Base-by-base conservation (phyloP, 345 rosid genomes). In the Populus deltoides region DNA sequence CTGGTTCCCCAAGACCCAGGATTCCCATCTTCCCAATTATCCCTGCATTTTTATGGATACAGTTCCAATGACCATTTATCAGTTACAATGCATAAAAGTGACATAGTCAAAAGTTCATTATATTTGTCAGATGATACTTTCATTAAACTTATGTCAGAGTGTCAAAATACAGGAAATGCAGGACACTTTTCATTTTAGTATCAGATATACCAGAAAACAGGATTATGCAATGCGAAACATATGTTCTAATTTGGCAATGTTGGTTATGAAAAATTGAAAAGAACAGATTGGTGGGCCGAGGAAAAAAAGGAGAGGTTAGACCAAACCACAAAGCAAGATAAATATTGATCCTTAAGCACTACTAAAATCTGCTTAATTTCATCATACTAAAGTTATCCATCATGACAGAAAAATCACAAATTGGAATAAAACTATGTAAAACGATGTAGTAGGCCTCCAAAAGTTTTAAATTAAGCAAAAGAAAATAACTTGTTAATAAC, bases 11-110 rank as follows among this genome's bases (percentile, higher is more conserved):
- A 94, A 43, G 98, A 88, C 35, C 71, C 98, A 27, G 97, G 99
- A 79, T 95, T 95, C 35, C 91, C 96, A n/a, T 92, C 99, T 86
- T 95, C 99, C 93, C 97, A 92, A 72, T 90, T 91, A 82, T 92
- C 97, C 90, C 97, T 95, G 70, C 66, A 79, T 80, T 77, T n/a
- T 76, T 65, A 1, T 63, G 29, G 49, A 22, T 36, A 73, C 31
- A 71, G 71, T 8, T 49, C 51, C 77, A 69, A 66, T 8, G 51
- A 55, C 29, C 74, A 57, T 27, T 17, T 33, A 55, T 53, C 24
- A 66, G 39, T 24, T 57, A 22, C 20, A 66, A 16, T 31, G 39
- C 8, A 27, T 17, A 66, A 66, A 33, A 33, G 41, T 27, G 10
- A 65, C n/a, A 57, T 9, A 16, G 39, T 36, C 8, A n/a, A n/a